These are phyloP conservation scores for Erysimum cheiri DNA, from an alignment of 441 rosid genomes.

Conservation along the genomic window DNA sequence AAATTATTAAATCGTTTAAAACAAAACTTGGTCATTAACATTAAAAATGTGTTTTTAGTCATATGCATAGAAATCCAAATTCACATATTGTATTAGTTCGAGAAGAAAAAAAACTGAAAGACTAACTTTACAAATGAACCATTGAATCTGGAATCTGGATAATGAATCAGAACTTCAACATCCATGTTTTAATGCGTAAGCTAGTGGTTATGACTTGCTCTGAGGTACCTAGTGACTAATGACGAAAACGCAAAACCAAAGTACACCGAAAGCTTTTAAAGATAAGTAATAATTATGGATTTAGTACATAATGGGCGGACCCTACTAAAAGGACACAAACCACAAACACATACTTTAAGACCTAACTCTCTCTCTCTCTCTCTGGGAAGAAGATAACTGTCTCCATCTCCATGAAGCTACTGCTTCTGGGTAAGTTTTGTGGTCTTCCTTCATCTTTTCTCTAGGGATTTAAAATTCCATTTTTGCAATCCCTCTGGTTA, in stretches of 20 bases:
- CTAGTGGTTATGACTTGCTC: not conserved
- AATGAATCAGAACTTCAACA: slow-evolving; percentile 10
- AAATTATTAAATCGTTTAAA: not conserved
- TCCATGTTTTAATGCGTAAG: not conserved
- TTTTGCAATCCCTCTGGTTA: slow-evolving; percentile 10
- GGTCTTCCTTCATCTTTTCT: slow-evolving; percentile 19
- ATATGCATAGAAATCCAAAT: not conserved
- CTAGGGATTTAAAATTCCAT: not conserved
- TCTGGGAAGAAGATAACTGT: slow-evolving; percentile 30
- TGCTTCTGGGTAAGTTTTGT: slow-evolving; percentile 42
- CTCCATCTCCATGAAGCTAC: slow-evolving; percentile 44
- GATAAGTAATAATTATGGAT: not conserved
- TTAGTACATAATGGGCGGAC: slow-evolving; percentile 26
- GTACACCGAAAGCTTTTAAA: slow-evolving; percentile 11
- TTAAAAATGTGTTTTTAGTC: not conserved
- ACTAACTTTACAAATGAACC: not conserved
- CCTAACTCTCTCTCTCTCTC: not conserved
- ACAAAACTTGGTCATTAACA: not conserved
- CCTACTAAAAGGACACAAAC: slow-evolving; percentile 32
- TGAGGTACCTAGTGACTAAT: slow-evolving; percentile 10
- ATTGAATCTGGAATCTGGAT: slow-evolving; percentile 9
- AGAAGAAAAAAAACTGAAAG: not conserved
- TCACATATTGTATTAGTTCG: not conserved
- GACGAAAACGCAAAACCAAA: slow-evolving; percentile 14
- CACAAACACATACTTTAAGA: slow-evolving; percentile 35